Percentiles rank a stretch among this genome's conserved stretches.
These are phyloP conservation scores for Russula emetica DNA, from an alignment of 768 basidiomycete genomes.

Conservation along the genomic window DNA sequence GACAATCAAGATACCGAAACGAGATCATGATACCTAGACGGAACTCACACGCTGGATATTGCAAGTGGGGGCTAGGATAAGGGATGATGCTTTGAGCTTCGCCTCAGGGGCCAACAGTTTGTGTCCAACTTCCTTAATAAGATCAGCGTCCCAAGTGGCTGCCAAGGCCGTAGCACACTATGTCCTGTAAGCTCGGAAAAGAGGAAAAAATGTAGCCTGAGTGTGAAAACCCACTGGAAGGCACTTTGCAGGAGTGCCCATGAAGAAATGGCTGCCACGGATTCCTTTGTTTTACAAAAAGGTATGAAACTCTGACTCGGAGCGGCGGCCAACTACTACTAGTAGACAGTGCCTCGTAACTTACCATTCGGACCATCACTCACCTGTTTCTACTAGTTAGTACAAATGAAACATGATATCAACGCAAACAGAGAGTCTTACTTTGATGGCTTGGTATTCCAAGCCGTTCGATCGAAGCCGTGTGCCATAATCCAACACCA, in stretches of 20 bases:
- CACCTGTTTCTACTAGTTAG: slow-evolving; percentile 39
- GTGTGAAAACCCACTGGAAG: slow-evolving; percentile 48
- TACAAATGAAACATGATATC: neutral
- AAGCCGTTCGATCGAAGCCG: slow-evolving; percentile 59
- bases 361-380: slow-evolving; percentile 82
- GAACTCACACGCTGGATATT: slow-evolving; percentile 73
- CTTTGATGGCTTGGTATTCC: slow-evolving; percentile 70
- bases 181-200: neutral
- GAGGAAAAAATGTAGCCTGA: neutral
- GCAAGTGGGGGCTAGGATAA: slow-evolving; percentile 75
- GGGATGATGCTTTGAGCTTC: slow-evolving; percentile 61
- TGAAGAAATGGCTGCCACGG: slow-evolving; percentile 73
- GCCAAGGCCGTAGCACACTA: slow-evolving; percentile 69
- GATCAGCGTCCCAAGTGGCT: slow-evolving; percentile 58
- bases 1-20: neutral
- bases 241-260: slow-evolving; percentile 77
- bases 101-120: slow-evolving; percentile 69
- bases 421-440: slow-evolving; percentile 27
- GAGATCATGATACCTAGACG: neutral
- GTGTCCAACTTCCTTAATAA: slow-evolving; percentile 57
- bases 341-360: slow-evolving; percentile 29
- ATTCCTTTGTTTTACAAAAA: slow-evolving; percentile 36
- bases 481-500: slow-evolving; percentile 78
- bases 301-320: slow-evolving; percentile 6
- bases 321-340: neutral